phyloP scores from a whole-genome alignment of 1,139 yeast species.

The Barnettozyma hawaiiensis region DNA sequence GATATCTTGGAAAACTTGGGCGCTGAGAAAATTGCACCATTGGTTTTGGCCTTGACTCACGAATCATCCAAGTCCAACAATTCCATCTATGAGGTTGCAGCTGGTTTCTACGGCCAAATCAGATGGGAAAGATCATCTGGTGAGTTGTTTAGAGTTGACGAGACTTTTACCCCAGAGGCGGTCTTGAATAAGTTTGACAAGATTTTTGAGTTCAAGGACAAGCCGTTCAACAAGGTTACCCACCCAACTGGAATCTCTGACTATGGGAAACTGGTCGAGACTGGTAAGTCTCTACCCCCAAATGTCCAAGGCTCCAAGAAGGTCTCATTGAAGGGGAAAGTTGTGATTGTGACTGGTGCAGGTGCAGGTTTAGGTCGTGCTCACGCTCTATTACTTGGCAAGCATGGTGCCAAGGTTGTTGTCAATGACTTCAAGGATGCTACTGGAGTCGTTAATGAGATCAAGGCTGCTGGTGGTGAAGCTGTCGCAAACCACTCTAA shows the following conservation, averaged over 20 bases:
- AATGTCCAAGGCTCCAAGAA: constrained; percentile 47
- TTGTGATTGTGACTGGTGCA: constrained; percentile 91
- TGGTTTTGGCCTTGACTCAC: constrained; percentile 76
- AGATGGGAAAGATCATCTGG: constrained; percentile 96
- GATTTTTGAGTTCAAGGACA: constrained; percentile 55
- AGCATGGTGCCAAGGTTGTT: constrained; percentile 91
- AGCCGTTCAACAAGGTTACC: constrained; percentile 51
- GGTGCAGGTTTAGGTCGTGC: constrained; percentile 94
- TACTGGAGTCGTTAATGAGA: constrained; percentile 67
- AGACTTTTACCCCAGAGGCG: constrained; percentile 77
- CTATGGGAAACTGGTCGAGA: constrained; percentile 48
- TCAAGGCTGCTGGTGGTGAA: constrained; percentile 66
- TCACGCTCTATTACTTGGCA: constrained; percentile 80
- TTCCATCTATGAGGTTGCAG: constrained; percentile 87
- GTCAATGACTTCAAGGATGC: constrained; percentile 89
- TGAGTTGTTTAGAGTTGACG: constrained; percentile 74
- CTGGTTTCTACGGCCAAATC: constrained; percentile 86
- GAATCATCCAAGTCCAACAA: constrained; percentile 55
- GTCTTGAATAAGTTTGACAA: constrained; percentile 65
- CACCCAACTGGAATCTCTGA: constrained; percentile 64
- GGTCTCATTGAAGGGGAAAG: constrained; percentile 70
- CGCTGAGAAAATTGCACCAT: constrained; percentile 88
- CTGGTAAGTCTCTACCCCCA: constrained; percentile 47
- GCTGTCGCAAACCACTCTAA: constrained; percentile 84
- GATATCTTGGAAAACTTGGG: constrained; percentile 73